phyloP scores from a whole-genome alignment of 164 flowering plant genomes.

The Piper betle region DNA sequence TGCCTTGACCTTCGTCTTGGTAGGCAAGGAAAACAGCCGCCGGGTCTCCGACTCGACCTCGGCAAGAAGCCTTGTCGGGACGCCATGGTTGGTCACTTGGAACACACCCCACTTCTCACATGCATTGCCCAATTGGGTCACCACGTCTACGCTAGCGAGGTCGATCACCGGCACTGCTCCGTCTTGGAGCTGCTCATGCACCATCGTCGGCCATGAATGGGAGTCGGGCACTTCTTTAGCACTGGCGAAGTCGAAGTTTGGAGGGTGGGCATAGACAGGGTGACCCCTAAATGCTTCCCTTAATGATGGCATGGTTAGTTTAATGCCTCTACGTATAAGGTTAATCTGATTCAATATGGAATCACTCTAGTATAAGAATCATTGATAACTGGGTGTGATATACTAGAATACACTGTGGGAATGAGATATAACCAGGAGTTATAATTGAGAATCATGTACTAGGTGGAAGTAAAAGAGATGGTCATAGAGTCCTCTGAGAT shows the following conservation, averaged over 20 bases:
- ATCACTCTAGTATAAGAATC: neutral
- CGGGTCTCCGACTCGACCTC: slow-evolving; percentile 25
- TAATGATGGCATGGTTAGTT: slow-evolving; percentile 34
- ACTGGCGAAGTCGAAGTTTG: slow-evolving; percentile 40
- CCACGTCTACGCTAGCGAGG: slow-evolving; percentile 27
- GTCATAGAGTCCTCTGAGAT: neutral
- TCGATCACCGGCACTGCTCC: slow-evolving; percentile 46
- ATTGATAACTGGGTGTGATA: neutral
- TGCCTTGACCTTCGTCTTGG: slow-evolving; percentile 57
- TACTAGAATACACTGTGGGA: neutral
- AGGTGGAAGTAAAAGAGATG: neutral
- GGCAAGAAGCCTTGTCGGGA: slow-evolving; percentile 29
- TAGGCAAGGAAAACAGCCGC: slow-evolving; percentile 56
- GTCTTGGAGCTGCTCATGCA: neutral
- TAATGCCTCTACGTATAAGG: no score
- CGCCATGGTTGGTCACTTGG: slow-evolving; percentile 61
- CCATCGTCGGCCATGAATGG: slow-evolving; percentile 36
- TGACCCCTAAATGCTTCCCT: slow-evolving; percentile 31
- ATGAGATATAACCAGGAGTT: neutral
- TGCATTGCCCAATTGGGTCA: slow-evolving; percentile 43
- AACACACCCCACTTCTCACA: slow-evolving; percentile 79
- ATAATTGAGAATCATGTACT: neutral
- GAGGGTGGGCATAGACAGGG: slow-evolving; percentile 21
- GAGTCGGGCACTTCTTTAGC: slow-evolving; percentile 62
- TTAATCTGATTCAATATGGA: no score